Evolutionary conservation across 805 yeast species (phyloP), one percentile per base, ranked within the genome.

Genomic region (Saccharomycopsis vini): DNA sequence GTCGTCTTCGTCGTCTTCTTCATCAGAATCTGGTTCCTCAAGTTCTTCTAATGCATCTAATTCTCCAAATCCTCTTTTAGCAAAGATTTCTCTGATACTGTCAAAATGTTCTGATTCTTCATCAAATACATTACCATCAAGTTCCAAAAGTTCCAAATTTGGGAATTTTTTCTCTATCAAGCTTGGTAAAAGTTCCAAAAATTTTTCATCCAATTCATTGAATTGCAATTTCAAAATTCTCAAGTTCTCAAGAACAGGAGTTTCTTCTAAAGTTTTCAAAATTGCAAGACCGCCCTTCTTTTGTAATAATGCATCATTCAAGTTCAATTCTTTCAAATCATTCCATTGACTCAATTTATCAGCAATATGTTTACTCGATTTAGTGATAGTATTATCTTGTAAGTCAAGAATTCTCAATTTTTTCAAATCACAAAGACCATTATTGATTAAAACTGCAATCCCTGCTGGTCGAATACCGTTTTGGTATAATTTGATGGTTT

Each of bases 381-480:
- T 59, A 7, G 98, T 92, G 61, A 92, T 79, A 5, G 99, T 92
- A 63, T 92, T 92, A 62, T 92, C 99, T 67, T 92, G 97, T 52
- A 92, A 69, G 64, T 92, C 97, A 33, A 92, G 64, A 32, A 73
- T 74, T 53, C 77, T 69, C 54, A 92, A 72, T 20, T 72, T 64
- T 22, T 69, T 67, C 59, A 84, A 78, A 50, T 69, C 60, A 36
- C 73, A 62, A 56, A 92, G 73, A 45, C 97, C 97, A 42, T 81
- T 72, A 16, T 67, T 64, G 52, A 90, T 69, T 56, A 90, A 72
- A 53, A 73, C 78, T 50, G 81, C 74, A 44, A 90, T 79, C 54
- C 99, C 99, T 45, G 77, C 79, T 43, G 95, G 97, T 64, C 99
- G 79, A 52, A 92, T 92, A 59, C 99, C 99, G 62, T 92, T 92